Percentiles rank a stretch among this genome's conserved stretches.
These are phyloP conservation scores for Lumnitzera racemosa DNA, from an alignment of 345 rosid genomes.

Conservation along the genomic window DNA sequence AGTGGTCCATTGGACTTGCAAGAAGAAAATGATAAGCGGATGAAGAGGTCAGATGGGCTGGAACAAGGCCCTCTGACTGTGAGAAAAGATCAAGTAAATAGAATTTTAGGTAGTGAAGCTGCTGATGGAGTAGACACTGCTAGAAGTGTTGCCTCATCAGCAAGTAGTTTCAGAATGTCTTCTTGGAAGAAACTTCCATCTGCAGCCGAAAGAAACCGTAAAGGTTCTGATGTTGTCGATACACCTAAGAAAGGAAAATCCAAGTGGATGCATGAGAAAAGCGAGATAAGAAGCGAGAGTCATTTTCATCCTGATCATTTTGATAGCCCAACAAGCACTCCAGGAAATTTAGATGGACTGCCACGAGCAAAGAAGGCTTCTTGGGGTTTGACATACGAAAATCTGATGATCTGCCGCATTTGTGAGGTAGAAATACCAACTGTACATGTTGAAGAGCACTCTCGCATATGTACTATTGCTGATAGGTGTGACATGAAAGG, in stretches of 20 bases:
- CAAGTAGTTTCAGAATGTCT: constrained; percentile 78
- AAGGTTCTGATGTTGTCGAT: constrained; percentile 33
- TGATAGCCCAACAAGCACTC: constrained; percentile 45
- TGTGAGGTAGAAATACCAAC: constrained; percentile 99
- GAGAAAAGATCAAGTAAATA: constrained; percentile 34
- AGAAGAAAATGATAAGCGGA: constrained; percentile 33
- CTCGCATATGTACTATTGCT: constrained; percentile 85
- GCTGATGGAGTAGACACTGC: constrained; percentile 59
- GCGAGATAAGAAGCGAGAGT: constrained; percentile 30
- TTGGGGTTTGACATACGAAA: constrained; percentile 72
- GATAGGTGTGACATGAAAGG: constrained; percentile 98
- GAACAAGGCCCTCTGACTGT: constrained; percentile 19
- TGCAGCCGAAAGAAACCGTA: constrained; percentile 60
- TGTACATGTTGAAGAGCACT: constrained; percentile 96
- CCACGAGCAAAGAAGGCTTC: constrained; percentile 32
- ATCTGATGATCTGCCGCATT: constrained; percentile 92
- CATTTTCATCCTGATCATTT: constrained; percentile 36
- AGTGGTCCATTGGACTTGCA: constrained; percentile 38
- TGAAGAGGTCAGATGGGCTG: constrained; percentile 27
- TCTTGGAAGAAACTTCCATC: constrained; percentile 96
- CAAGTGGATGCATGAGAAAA: constrained; percentile 24
- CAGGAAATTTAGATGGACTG: constrained; percentile 23
- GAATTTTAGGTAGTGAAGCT: constrained; percentile 22
- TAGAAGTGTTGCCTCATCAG: constrained; percentile 65
- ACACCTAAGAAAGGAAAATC: constrained; percentile 43